phyloP scores from a whole-genome alignment of 495 filamentous ascomycete species.

The Hypoxylon intermedium region DNA sequence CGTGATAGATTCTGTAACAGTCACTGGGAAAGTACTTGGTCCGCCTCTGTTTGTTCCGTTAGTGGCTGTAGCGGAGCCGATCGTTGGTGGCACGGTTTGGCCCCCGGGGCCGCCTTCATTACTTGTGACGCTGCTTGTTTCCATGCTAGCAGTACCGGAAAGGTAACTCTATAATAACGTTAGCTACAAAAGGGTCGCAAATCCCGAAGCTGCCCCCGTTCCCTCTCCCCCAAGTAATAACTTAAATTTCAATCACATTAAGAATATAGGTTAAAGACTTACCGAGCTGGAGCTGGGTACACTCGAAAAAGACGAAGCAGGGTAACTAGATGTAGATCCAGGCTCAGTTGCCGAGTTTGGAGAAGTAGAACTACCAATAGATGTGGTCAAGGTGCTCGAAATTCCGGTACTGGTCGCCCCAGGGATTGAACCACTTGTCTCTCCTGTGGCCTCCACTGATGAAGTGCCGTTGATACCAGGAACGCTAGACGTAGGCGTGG shows the following conservation, averaged over 20 bases:
- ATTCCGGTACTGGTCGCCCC: not conserved
- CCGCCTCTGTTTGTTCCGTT: slow-evolving; percentile 7
- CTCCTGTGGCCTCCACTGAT: slow-evolving; percentile 1
- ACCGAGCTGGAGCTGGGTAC: slow-evolving; percentile 10
- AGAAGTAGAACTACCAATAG: not conserved
- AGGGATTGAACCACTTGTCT: slow-evolving; percentile 9
- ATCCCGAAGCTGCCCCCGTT: not conserved
- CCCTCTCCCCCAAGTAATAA: not conserved
- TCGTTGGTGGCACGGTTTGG: slow-evolving; percentile 2
- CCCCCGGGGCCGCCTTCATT: not conserved
- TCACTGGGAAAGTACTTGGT: slow-evolving; percentile 3
- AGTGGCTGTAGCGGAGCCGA: not conserved
- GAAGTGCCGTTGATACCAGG: slow-evolving; percentile 10
- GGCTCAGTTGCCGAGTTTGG: not conserved
- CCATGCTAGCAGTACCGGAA: not conserved
- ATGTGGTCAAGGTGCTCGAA: slow-evolving; percentile 5
- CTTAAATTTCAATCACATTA: not conserved
- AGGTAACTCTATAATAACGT: slow-evolving; percentile 10
- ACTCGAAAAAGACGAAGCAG: slow-evolving; percentile 2
- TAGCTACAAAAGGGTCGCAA: not conserved
- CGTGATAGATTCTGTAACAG: slow-evolving; percentile 22
- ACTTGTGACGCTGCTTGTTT: not conserved
- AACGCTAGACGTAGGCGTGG: slow-evolving; percentile 1
- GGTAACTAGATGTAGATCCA: not conserved
- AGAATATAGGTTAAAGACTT: slow-evolving; percentile 1